Conservation (phyloP, 805 yeast genomes). For the Kodamaea sagamina region DNA sequence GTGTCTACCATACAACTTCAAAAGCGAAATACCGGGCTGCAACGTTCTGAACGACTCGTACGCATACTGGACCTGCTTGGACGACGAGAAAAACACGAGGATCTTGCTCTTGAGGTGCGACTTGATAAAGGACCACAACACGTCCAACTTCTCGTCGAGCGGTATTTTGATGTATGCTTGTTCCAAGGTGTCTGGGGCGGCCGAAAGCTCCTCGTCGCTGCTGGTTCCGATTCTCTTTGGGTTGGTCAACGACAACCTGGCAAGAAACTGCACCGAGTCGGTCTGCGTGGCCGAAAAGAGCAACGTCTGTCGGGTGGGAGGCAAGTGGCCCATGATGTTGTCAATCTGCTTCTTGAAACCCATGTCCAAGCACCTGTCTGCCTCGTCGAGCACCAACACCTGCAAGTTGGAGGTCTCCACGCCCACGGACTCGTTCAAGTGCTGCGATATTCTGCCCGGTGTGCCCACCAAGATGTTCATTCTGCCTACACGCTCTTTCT, state of each 20-base stretch:
- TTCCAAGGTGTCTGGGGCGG: constrained; percentile 82
- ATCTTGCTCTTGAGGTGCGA: constrained; percentile 80
- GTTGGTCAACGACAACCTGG: constrained; percentile 68
- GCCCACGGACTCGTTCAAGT: constrained; percentile 85
- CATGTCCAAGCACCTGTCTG: constrained; percentile 91
- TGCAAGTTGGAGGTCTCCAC: constrained; percentile 75
- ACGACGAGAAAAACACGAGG: constrained; percentile 80
- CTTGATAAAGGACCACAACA: constrained; percentile 81
- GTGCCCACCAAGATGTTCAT: constrained; percentile 87
- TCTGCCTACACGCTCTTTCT: constrained; percentile 73
- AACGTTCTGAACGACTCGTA: constrained; percentile 83
- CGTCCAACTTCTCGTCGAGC: constrained; percentile 79
- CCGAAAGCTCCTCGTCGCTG: constrained; percentile 50
- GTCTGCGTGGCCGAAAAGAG: constrained; percentile 90
- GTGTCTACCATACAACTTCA: constrained; percentile 87
- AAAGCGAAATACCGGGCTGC: constrained; percentile 88
- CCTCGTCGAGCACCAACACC: constrained; percentile 83
- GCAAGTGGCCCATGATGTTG: constrained; percentile 73
- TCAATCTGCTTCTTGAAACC: constrained; percentile 85
- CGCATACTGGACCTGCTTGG: constrained; percentile 87
- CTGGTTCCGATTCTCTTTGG: constrained; percentile 52
- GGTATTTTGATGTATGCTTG: constrained; percentile 77
- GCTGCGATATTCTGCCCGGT: constrained; percentile 89
- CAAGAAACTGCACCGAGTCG: constrained; percentile 77
- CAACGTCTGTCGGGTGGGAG: constrained; percentile 79